Evolutionary conservation across 2,329 filamentous ascomycete genomes (phyloP).

Genomic region (Xylariaceae sp.): DNA sequence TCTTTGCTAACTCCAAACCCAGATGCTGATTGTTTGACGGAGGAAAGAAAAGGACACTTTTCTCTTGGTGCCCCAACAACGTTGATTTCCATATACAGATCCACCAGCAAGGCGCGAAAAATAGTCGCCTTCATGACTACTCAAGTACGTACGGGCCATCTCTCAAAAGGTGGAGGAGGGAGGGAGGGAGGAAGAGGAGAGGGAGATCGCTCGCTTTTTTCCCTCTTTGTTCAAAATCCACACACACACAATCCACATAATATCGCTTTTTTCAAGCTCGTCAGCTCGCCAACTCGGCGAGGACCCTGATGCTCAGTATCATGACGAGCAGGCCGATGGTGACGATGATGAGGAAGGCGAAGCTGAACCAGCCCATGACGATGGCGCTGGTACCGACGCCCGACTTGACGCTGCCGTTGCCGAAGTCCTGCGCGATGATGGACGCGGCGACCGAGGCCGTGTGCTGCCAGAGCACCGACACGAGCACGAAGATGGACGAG

Average conservation of each 20-base stretch:
- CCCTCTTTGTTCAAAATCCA: background rate
- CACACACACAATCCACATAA: background rate
- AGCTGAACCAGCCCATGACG: constrained; percentile 97
- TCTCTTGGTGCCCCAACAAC: too few species aligned
- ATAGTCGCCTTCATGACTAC: too few species aligned
- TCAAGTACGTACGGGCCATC: too few species aligned
- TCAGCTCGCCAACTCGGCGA: constrained; percentile 54
- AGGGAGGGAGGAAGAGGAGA: background rate
- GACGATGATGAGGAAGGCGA: constrained; percentile 86
- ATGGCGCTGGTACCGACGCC: constrained; percentile 67
- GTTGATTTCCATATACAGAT: too few species aligned
- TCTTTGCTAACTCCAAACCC: constrained; percentile 26
- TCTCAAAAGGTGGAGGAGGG: too few species aligned
- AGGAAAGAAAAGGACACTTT: too few species aligned
- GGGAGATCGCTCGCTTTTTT: background rate
- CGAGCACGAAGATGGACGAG: constrained; percentile 64
- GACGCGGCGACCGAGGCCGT: constrained; percentile 94
- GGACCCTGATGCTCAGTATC: constrained; percentile 85
- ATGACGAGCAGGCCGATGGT: constrained; percentile 93
- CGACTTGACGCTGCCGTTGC: constrained; percentile 32
- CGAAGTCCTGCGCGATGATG: constrained; percentile 61
- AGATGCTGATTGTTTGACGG: constrained; percentile 25
- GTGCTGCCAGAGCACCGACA: constrained; percentile 82
- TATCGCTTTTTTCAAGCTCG: background rate
- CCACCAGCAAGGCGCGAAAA: too few species aligned